phyloP scores from a whole-genome alignment of 768 basidiomycete species.

The Suillus sp. region DNA sequence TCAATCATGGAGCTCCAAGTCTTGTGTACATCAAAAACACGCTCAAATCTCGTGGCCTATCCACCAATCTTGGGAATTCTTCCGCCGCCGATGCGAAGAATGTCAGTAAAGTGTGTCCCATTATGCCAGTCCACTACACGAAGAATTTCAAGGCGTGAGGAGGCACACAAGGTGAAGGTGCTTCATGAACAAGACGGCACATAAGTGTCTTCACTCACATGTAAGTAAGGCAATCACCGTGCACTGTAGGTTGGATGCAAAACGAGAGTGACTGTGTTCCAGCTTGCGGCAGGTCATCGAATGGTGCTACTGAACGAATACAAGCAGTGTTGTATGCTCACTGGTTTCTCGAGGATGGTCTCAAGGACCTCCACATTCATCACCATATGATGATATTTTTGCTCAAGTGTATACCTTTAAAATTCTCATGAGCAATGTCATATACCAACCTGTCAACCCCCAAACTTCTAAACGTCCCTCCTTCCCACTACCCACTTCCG shows the following conservation, averaged over 20 bases:
- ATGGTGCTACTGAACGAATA: not conserved
- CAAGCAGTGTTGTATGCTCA: too few relatives aligned
- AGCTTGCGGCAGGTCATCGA: not conserved
- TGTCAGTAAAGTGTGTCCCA: not conserved
- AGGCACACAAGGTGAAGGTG: not conserved
- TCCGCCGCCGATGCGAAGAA: not conserved
- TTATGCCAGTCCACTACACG: not conserved
- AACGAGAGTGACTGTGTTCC: not conserved
- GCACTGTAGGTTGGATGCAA: not conserved
- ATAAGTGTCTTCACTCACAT: not conserved
- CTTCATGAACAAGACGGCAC: not conserved
- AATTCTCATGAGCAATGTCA: slow-evolving; percentile 60
- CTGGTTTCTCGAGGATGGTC: not conserved
- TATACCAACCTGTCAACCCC: slow-evolving; percentile 86
- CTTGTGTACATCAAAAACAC: not conserved
- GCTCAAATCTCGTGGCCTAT: not conserved
- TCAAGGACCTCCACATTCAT: not conserved
- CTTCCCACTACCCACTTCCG: not conserved
- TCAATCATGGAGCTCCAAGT: not conserved
- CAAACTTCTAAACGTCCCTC: slow-evolving; percentile 65
- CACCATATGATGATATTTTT: slow-evolving; percentile 13
- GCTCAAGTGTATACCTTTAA: slow-evolving; percentile 43
- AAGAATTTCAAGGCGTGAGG: not conserved
- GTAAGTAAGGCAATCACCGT: not conserved
- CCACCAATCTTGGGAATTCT: not conserved